A percentile compares a stretch with the other conserved stretches of the same genome.
Evolutionary conservation across 2,329 filamentous ascomycete species (phyloP).

Genomic region (Colletotrichum costaricense): DNA sequence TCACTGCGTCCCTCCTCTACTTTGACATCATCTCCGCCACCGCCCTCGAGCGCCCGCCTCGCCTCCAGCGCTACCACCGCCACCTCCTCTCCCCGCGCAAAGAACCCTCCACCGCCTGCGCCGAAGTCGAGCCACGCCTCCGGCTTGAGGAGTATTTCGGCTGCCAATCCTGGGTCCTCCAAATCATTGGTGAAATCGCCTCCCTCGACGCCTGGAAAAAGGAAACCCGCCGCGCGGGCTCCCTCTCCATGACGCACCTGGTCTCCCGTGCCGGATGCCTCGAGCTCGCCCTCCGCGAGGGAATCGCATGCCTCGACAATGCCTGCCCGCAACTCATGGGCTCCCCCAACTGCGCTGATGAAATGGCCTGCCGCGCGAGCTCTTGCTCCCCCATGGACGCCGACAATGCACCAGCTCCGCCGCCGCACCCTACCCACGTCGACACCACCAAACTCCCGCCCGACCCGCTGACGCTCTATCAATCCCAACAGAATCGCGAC

Average conservation of each 20-base stretch:
- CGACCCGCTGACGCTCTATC: constrained; percentile 30
- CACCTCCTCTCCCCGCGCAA: constrained; percentile 49
- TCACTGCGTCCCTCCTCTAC: constrained; percentile 57
- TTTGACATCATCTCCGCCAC: constrained; percentile 63
- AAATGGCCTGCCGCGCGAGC: not conserved
- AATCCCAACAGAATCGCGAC: constrained; percentile 11
- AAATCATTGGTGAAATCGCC: constrained; percentile 65
- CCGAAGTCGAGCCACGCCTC: constrained; percentile 39
- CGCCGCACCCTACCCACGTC: constrained; percentile 38
- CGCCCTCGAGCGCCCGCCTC: constrained; percentile 54
- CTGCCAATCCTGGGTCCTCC: constrained; percentile 64
- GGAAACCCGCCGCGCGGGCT: constrained; percentile 53
- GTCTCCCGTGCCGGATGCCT: constrained; percentile 42
- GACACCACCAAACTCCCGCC: constrained; percentile 26
- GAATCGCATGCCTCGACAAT: constrained; percentile 37
- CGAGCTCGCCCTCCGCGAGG: constrained; percentile 34
- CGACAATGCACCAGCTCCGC: constrained; percentile 35
- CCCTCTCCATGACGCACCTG: constrained; percentile 58
- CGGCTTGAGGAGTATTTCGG: constrained; percentile 53
- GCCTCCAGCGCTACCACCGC: constrained; percentile 54
- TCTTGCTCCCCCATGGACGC: not conserved
- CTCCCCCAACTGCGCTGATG: not conserved
- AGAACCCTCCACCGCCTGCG: constrained; percentile 29
- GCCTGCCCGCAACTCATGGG: constrained; percentile 35
- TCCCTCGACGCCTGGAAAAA: constrained; percentile 67